Evolutionary conservation across 2,329 filamentous ascomycete genomes (phyloP).

Genomic region (Calonectria fujianensis): DNA sequence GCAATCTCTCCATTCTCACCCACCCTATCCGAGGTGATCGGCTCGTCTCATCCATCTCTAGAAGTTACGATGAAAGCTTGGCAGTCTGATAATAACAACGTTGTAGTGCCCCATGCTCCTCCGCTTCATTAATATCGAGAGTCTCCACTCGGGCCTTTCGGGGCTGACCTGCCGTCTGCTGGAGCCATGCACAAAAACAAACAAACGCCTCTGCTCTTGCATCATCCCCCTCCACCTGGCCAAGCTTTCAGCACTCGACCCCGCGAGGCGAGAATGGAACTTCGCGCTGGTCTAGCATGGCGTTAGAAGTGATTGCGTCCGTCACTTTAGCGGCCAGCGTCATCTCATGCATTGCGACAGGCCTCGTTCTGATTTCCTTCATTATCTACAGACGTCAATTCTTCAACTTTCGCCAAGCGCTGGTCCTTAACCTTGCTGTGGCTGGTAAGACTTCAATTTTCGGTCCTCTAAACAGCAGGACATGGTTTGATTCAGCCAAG

Average conservation of each 20-base stretch:
- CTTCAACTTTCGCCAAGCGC: conserved; percentile 49
- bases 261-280: conserved; percentile 9
- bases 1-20: background rate
- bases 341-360: conserved; percentile 49
- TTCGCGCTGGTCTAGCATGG: conserved; percentile 36
- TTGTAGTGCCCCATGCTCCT: background rate
- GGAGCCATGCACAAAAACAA: background rate
- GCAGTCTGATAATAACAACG: background rate
- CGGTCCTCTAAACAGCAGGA: background rate
- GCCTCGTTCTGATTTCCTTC: conserved; percentile 49
- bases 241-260: background rate
- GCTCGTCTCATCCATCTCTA: background rate
- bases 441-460: conserved; percentile 42
- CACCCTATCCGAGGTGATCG: background rate
- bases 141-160: background rate
- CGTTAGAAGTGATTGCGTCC: conserved; percentile 43
- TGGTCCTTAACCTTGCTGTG: conserved; percentile 51
- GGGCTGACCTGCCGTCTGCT: background rate
- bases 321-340: conserved; percentile 51
- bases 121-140: background rate
- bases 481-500: background rate
- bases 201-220: background rate
- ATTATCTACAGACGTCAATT: conserved; percentile 49
- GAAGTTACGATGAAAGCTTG: background rate
- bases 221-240: background rate